A percentile compares a stretch with the other conserved stretches of the same genome.
phyloP scores from a whole-genome alignment of 805 yeast genomes.

The Candida dendrica region DNA sequence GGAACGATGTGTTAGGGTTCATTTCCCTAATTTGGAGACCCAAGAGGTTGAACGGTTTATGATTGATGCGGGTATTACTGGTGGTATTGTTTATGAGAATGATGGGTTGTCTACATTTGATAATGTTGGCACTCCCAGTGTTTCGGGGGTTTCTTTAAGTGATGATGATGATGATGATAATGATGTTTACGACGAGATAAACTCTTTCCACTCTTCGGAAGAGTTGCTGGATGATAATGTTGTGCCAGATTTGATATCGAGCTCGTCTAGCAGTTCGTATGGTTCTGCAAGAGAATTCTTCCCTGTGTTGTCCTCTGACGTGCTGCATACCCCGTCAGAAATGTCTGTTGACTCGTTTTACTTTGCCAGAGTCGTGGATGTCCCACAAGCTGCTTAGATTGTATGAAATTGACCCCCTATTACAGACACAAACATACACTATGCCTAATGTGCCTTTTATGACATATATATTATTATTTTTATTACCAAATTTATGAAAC shows the following conservation, averaged over 20 bases:
- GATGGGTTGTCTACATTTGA: conserved; percentile 4
- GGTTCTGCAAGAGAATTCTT: background rate
- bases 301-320: background rate
- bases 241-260: background rate
- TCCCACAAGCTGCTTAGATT: too few relatives aligned
- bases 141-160: too few relatives aligned
- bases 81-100: conserved; percentile 46
- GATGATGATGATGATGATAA: background rate
- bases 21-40: conserved; percentile 66
- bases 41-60: conserved; percentile 49
- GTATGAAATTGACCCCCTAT: too few relatives aligned
- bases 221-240: background rate
- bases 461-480: too few relatives aligned
- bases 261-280: background rate
- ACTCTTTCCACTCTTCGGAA: background rate
- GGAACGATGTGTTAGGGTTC: conserved; percentile 40
- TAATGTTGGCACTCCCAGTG: background rate
- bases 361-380: background rate
- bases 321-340: background rate
- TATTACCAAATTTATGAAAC: too few relatives aligned
- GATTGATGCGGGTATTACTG: conserved; percentile 49
- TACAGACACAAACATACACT: too few relatives aligned
- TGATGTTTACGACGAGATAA: too few relatives aligned
- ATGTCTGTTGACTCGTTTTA: background rate
- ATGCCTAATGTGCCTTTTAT: too few relatives aligned